Evolutionary conservation across 2,329 filamentous ascomycete genomes (phyloP), one percentile per base, ranked within the genome.

Genomic region (Camillea tinctor): DNA sequence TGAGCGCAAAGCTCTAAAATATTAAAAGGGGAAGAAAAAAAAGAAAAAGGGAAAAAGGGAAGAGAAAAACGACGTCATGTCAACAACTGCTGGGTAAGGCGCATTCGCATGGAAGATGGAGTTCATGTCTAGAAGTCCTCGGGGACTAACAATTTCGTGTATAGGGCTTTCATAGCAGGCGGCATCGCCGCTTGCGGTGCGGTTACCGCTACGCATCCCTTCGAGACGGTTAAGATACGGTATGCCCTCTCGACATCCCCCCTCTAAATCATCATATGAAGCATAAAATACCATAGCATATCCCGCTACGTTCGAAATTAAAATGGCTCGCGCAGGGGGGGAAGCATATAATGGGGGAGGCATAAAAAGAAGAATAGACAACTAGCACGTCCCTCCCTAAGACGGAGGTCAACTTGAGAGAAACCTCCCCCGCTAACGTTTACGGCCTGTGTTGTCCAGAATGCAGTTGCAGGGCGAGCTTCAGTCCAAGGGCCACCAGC

Each of bases 181-280:
- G 95, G 95, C 74, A 91, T 99, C 73, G 95, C 95, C 73, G 95
- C 95, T 66, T 98, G 94, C 79, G 95, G 95, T 73, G 95, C 95
- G 66, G 95, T 99, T 60, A 98, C 94, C 49, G 93, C 96, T 66
- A 98, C 95, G 55, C 95, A 99, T 78, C 93, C 93, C 59, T 98
- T 98, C 80, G 95, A 99, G 79, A 98, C 94, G 13, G 93, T 99
- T 75, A 99, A 99, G 85, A 98, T 98, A 74, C 91, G 93, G 90
- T 93, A 81, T 73, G 82, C 73, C 30, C 22, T 55, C 13, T 22
- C 24, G 23, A 48, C 44, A 36, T 52, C 44, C 19, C 8, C 40
- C 17, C 40, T 55, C 52, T 50, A 51, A 51, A 7, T 23, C 49
- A 13, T 21, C 49, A 13, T 30, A 21, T 48, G 20, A 54, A 50